A percentile compares a stretch with the other conserved stretches of the same genome.
These are phyloP conservation scores for Aspergillus bombycis DNA, from an alignment of 2,329 filamentous ascomycete species.

Conservation along the genomic window DNA sequence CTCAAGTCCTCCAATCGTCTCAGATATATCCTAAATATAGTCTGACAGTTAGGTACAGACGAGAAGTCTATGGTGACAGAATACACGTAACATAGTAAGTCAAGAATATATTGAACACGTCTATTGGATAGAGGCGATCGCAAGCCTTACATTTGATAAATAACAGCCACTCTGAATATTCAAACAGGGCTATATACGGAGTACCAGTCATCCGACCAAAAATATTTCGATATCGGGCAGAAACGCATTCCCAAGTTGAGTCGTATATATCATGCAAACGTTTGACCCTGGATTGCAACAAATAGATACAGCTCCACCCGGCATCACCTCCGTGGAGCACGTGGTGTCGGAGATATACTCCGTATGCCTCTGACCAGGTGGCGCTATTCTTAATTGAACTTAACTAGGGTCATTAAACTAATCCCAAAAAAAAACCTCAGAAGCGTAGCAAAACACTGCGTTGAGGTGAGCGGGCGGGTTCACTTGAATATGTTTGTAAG, in stretches of 20 bases:
- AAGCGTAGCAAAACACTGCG: background rate
- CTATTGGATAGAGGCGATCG: too few relatives aligned
- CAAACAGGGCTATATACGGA: background rate
- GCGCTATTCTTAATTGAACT: background rate
- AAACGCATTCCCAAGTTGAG: background rate
- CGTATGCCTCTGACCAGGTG: background rate
- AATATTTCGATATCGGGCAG: background rate
- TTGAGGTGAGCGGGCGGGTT: background rate
- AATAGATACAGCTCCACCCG: background rate
- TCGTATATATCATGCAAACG: background rate
- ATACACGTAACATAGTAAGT: too few relatives aligned
- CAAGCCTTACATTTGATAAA: too few relatives aligned
- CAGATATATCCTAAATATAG: too few relatives aligned
- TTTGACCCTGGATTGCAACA: background rate
- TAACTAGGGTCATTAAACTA: background rate
- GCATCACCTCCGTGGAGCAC: background rate
- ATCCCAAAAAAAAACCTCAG: background rate
- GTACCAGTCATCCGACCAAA: background rate
- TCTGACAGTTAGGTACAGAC: too few relatives aligned
- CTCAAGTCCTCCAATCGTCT: too few relatives aligned
- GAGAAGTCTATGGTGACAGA: too few relatives aligned
- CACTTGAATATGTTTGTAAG: background rate
- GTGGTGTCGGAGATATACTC: background rate
- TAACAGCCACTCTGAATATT: background rate
- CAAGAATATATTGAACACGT: too few relatives aligned